Percentiles rank a stretch among this genome's conserved stretches.
phyloP scores from a whole-genome alignment of 2,329 filamentous ascomycete species.

The Pseudogymnoascus sp. region DNA sequence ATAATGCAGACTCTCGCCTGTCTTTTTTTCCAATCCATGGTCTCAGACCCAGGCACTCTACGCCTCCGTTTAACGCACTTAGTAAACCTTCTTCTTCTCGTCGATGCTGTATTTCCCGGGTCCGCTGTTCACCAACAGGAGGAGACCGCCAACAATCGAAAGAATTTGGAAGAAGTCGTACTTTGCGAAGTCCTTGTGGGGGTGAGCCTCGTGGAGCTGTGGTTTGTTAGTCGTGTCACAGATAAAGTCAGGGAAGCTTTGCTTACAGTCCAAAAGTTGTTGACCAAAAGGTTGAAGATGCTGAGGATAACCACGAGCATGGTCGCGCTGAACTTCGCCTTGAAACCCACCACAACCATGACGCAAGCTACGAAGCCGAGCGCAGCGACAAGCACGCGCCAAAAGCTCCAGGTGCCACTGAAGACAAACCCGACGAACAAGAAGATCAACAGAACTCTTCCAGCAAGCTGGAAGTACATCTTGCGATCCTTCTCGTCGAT shows the following conservation, averaged over 20 bases:
- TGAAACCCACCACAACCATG: slow-evolving; percentile 99
- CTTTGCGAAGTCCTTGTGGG: slow-evolving; percentile 99
- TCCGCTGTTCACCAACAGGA: slow-evolving; percentile 96
- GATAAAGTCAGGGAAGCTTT: slow-evolving; percentile 7
- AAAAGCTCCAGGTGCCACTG: slow-evolving; percentile 84
- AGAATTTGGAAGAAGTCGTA: slow-evolving; percentile 99
- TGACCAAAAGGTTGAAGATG: slow-evolving; percentile 93
- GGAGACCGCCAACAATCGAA: slow-evolving; percentile 92
- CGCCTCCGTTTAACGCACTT: slow-evolving; percentile 22
- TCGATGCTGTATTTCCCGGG: slow-evolving; percentile 97
- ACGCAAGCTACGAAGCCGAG: slow-evolving; percentile 86
- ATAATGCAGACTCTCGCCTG: slow-evolving; percentile 20
- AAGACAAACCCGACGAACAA: slow-evolving; percentile 96
- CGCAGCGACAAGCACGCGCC: slow-evolving; percentile 75
- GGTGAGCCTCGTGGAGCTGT: slow-evolving; percentile 92
- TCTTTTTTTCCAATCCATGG: slow-evolving; percentile 15
- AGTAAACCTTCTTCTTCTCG: slow-evolving; percentile 99
- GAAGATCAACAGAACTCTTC: slow-evolving; percentile 92
- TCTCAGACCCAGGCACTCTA: slow-evolving; percentile 10
- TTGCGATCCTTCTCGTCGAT: slow-evolving; percentile 99
- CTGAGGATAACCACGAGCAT: slow-evolving; percentile 92
- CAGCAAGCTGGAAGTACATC: slow-evolving; percentile 99
- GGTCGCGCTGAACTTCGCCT: slow-evolving; percentile 97
- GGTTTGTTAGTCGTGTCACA: slow-evolving; percentile 17
- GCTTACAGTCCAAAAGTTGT: slow-evolving; percentile 99